Evolutionary conservation across 345 rosid genomes (phyloP).

Genomic region (Cardamine occulta): DNA sequence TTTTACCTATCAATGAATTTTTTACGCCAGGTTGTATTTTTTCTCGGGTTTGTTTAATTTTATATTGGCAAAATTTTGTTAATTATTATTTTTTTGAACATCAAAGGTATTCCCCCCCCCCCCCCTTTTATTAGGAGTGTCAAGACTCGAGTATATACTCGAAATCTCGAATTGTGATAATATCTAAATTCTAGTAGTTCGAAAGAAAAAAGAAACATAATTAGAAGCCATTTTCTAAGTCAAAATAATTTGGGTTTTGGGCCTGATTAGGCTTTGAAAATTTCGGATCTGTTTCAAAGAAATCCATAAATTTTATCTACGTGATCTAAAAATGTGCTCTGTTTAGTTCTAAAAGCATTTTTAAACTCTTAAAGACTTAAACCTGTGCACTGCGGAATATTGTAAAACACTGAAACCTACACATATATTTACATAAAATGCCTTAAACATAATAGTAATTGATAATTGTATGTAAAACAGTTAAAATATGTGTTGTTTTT

Average conservation of each 20-base stretch:
- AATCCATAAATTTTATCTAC: neutral
- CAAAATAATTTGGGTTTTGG: slow-evolving; percentile 6
- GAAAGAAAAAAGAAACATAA: neutral
- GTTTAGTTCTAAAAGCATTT: neutral
- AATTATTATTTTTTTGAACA: neutral
- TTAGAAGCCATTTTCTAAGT: neutral
- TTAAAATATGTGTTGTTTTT: neutral
- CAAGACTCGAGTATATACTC: neutral
- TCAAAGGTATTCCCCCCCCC: no score
- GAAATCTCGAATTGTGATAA: neutral
- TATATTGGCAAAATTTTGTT: neutral
- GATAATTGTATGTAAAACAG: neutral
- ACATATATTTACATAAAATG: neutral
- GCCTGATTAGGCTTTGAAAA: neutral
- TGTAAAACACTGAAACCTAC: neutral
- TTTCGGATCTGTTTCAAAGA: neutral
- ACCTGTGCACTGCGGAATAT: neutral
- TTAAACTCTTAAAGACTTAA: neutral
- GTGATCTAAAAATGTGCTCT: neutral
- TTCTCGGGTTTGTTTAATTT: neutral
- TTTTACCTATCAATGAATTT: neutral
- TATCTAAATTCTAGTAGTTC: neutral
- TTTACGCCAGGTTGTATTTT: neutral
- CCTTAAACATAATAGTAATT: neutral
- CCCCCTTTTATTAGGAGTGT: neutral